Base-by-base conservation (phyloP, 1,284 basidiomycete genomes). In the Cronartium quercuum region DNA sequence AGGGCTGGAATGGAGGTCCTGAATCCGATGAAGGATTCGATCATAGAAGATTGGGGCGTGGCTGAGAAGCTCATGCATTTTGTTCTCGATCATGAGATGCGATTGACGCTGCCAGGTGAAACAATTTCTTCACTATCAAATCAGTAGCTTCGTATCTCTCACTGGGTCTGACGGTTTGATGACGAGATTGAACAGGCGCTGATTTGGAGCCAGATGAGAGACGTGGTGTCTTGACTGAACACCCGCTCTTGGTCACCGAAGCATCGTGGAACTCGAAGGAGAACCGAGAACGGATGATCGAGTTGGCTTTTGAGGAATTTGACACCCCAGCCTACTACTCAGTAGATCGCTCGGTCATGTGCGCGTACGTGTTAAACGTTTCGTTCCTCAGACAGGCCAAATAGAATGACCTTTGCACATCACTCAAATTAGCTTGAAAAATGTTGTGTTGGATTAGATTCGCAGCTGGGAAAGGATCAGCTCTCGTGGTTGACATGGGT, bases 231-330 rank as follows among this genome's bases (percentile, higher is more conserved):
- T 76, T 83, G 24, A 83, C 87, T 7, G 92, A 98, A 79, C 94
- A 97, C 80, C 96, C 96, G 0, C 83, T 98, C 44, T 86, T 99
- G 68, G 87, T 95, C 29, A 98, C 96, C 0, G 96, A 99, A 82
- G 91, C 94, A 1, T 89, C 94, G 4, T 98, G 95, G 94, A 98
- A 97, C 81, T 91, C 92, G 0, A 85, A 88, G 38, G 88, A 89
- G 24, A 92, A 94, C 80, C 85, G 95, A 64, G 94, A 98, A 83
- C 86, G 89, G 66, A 90, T 98, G 88, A 91, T 92, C 13, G 92
- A 98, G 83, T 89, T 98, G 75, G 92, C 95, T 84, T 98, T 98
- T 81, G 96, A 99, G 83, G 90, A 94, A 77, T 94, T 97, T 79
- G 85, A 91, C 67, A 91, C 90, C 7, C 96, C 96, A 1, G 96